Evolutionary conservation across 495 filamentous ascomycete genomes (phyloP), one percentile per base, ranked within the genome.

Genomic region (Poronia punctata): DNA sequence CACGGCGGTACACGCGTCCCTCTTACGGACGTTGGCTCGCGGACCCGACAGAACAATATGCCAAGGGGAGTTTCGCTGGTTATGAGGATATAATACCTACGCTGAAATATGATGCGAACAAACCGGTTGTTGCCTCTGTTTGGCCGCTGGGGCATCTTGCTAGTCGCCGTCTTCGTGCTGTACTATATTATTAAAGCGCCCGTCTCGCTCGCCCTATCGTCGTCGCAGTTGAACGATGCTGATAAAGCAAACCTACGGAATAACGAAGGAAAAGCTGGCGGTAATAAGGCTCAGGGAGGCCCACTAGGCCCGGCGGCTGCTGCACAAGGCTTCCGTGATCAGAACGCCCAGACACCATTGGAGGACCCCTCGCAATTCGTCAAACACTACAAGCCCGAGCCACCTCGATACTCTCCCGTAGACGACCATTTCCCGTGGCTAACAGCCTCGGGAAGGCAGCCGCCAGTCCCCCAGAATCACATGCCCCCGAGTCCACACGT

Each of bases 401-500:
- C 52, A n/a, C 12, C 33, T 5, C 49, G 41, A 8, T 44, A 21
- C 22, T 27, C 46, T 7, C 49, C 55, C 4, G 46, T 59, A 15
- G 46, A 37, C 19, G 55, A 59, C 46, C 52, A 59, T 24, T 59
- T 59, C 37, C 49, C 52, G 1, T 53, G 33, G 40, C 40, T 59
- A 32, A 59, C 49, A 2, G 30, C 44, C 19, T 42, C 41, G 18
- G 37, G 45, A 3, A 32, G 38, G 11, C 35, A 46, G 8, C 55
- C 55, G 12, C 44, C 49, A 0, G 42, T 59, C 16, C 66, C 54
- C 19, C 43, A 51, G n/a, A 52, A 63, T 18, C 62, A 69, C 55
- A 38, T 56, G 18, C 64, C 64, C 21, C 63, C 65, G 11, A 33
- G 42, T 6, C 47, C 50, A 1, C 64, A 69, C 53, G 56, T 65